Base-by-base conservation (phyloP, 176 grass and related monocot species). In the barley (Hordeum vulgare) region DNA sequence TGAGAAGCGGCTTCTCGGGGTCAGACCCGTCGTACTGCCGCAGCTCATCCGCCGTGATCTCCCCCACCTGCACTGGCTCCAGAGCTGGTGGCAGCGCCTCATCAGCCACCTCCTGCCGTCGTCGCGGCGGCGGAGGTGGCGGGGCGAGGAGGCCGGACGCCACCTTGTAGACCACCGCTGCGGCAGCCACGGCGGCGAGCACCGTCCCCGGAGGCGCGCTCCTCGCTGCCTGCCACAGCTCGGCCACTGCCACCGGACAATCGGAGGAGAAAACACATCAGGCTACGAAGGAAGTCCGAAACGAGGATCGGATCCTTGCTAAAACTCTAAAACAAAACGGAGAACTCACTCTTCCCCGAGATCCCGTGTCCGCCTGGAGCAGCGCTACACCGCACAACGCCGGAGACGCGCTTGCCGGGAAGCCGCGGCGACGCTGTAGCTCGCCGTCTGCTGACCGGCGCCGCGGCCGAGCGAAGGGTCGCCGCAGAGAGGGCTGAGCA, bases 41-140 rank as follows among this genome's bases (percentile, higher is more conserved):
- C 40, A 98, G 80, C 53, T 98, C 96, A 57, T 93, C 96, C 73
- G 88, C 87, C 25, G 77, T 83, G 34, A 98, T 85, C 80, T 98
- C 89, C 4, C 96, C 91, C 24, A 95, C 85, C 63, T 90, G 42
- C 35, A 98, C 96, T 26, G 93, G 91, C 42, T 90, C 88, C 26
- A 89, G 40, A 86, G 88, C 59, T 1, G 74, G 79, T 39, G 83
- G 66, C 11, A 72, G 81, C n/a, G 86, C 86, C 17, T 71, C 64
- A 28, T 87, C 35, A 7, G 39, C 33, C 35, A 58, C 68, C 11
- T 67, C 54, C 11, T 20, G 29, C 9, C 36, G 36, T 40, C 40
- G 68, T 27, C 37, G 67, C 29, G 64, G 71, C n/a, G 92, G 71
- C 31, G 92, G 60, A 3, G 49, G 49, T 10, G 64, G 66, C 36